These are phyloP conservation scores for Tulasnella sp. DNA, from an alignment of 768 basidiomycete genomes.

Conservation along the genomic window DNA sequence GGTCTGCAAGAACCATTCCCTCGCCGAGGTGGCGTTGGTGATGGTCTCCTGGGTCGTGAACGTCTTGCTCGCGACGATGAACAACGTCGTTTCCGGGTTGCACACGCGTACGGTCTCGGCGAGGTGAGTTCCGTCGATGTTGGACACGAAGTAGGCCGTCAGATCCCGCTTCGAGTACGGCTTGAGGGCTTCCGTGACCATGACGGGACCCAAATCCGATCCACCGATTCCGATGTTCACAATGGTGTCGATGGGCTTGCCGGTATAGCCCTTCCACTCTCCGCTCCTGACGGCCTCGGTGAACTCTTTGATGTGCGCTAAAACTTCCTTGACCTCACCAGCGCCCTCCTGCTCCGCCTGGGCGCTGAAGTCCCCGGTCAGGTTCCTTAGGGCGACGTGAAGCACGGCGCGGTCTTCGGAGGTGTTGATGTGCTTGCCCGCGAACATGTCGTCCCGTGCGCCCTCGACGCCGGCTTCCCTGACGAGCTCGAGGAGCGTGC, in stretches of 20 bases:
- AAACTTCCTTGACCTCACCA: slow-evolving; percentile 69
- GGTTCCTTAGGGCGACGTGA: slow-evolving; percentile 77
- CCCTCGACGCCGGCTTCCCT: slow-evolving; percentile 78
- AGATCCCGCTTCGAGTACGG: slow-evolving; percentile 83
- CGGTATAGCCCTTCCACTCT: slow-evolving; percentile 93
- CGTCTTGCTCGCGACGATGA: slow-evolving; percentile 98
- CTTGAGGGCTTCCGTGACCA: slow-evolving; percentile 98
- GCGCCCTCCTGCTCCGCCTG: slow-evolving; percentile 54
- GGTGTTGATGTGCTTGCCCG: slow-evolving; percentile 96
- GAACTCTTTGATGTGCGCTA: slow-evolving; percentile 88
- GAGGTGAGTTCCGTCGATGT: slow-evolving; percentile 97
- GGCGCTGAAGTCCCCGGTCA: slow-evolving; percentile 59
- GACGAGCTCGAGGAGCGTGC: slow-evolving; percentile 64
- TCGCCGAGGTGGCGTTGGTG: slow-evolving; percentile 91
- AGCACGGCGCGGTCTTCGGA: slow-evolving; percentile 96
- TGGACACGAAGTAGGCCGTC: slow-evolving; percentile 81
- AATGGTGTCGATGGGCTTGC: slow-evolving; percentile 85
- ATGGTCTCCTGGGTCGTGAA: slow-evolving; percentile 99
- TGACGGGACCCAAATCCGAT: slow-evolving; percentile 94
- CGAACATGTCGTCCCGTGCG: slow-evolving; percentile 85
- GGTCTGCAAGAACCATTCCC: slow-evolving; percentile 80
- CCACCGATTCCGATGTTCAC: slow-evolving; percentile 99
- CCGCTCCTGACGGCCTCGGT: slow-evolving; percentile 74
- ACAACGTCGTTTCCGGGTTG: slow-evolving; percentile 86
- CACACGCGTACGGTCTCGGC: slow-evolving; percentile 73